Percentiles rank a stretch among this genome's conserved stretches.
Conservation (phyloP, 2,329 filamentous ascomycete genomes). For the Venturia effusa region DNA sequence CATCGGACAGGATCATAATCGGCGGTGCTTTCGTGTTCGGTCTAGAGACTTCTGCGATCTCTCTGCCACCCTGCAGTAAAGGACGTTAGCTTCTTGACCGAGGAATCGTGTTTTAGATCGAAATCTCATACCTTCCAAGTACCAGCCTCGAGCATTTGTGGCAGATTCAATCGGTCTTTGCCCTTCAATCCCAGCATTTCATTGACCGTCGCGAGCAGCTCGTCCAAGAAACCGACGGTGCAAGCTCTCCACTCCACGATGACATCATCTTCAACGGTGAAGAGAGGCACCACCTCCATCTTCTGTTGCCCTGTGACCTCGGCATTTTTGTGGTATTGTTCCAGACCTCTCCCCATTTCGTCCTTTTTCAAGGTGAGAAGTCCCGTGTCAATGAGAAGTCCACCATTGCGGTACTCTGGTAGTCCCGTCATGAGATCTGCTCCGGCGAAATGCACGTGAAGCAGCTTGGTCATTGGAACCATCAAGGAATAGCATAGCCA, state of each 20-base stretch:
- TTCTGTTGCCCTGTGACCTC: conserved; percentile 60
- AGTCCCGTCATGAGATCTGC: conserved; percentile 77
- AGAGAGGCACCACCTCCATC: conserved; percentile 63
- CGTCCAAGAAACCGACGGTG: conserved; percentile 65
- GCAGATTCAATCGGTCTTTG: conserved; percentile 59
- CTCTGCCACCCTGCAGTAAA: conserved; percentile 66
- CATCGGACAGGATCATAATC: conserved; percentile 92
- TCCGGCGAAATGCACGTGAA: conserved; percentile 71
- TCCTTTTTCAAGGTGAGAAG: conserved; percentile 64
- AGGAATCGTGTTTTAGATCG: conserved; percentile 12
- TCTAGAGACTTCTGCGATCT: conserved; percentile 88
- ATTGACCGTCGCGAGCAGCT: conserved; percentile 60
- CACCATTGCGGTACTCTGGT: conserved; percentile 87
- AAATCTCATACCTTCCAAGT: conserved; percentile 77
- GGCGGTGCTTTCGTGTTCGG: conserved; percentile 95
- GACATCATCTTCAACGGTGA: conserved; percentile 63
- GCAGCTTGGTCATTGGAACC: conserved; percentile 75
- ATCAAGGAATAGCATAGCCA: conserved; percentile 93
- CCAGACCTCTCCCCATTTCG: conserved; percentile 60
- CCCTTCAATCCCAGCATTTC: conserved; percentile 56
- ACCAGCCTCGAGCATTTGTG: conserved; percentile 88
- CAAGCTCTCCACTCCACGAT: conserved; percentile 71
- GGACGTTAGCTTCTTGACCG: conserved; percentile 17
- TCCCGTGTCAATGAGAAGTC: conserved; percentile 75
- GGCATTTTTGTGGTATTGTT: conserved; percentile 59